phyloP scores from a whole-genome alignment of 139 green algal species.

The Volvox reticuliferus region DNA sequence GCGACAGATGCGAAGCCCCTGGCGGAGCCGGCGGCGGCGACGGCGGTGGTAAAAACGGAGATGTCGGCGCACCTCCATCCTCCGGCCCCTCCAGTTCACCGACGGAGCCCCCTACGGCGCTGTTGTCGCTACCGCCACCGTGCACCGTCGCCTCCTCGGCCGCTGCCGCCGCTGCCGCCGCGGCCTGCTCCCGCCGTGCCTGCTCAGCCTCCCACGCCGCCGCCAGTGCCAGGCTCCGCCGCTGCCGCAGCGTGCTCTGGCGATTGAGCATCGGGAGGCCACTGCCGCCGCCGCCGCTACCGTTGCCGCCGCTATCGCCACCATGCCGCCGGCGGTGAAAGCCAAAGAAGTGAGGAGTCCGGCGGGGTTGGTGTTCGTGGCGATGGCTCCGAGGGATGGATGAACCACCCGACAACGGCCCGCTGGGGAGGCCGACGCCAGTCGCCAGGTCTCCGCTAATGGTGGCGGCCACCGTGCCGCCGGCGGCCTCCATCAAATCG shows the following conservation, averaged over 20 bases:
- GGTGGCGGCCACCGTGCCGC: neutral
- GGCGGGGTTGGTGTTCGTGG: neutral
- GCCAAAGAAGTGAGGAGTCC: neutral
- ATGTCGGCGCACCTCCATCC: neutral
- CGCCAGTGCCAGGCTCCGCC: constrained; percentile 24
- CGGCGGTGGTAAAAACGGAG: neutral
- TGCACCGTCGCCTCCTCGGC: neutral
- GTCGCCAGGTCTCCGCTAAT: neutral
- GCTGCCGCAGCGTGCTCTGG: constrained; percentile 36
- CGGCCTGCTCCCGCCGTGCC: neutral
- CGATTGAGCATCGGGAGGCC: neutral
- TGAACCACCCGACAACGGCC: neutral
- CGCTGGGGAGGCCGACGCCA: neutral
- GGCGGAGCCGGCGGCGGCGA: neutral
- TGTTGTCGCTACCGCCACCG: neutral
- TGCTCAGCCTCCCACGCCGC: constrained; percentile 19
- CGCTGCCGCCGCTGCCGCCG: neutral
- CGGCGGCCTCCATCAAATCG: neutral
- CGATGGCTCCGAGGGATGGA: neutral
- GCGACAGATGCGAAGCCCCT: no score
- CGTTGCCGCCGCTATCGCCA: neutral
- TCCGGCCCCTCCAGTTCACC: neutral
- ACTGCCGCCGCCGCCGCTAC: neutral
- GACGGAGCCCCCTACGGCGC: neutral
- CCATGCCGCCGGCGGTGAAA: neutral